A percentile compares a stretch with the other conserved stretches of the same genome.
Conservation (phyloP, 208 protist genomes). For the Herpetomonas samuelpessoai region DNA sequence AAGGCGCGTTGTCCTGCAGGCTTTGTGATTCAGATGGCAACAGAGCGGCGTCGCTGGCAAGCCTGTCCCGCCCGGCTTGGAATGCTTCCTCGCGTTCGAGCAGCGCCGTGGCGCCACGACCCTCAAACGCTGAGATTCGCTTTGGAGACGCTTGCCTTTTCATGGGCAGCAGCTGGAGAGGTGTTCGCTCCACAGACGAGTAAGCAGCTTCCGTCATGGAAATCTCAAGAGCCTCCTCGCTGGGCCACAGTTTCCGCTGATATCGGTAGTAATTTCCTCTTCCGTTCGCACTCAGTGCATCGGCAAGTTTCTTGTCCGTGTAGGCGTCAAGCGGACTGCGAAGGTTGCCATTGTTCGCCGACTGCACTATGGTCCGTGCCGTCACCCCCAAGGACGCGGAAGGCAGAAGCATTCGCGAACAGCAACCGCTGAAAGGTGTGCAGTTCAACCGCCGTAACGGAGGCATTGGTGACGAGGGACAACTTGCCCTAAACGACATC, state of each 20-base stretch:
- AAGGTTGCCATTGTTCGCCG: slow-evolving; percentile 24
- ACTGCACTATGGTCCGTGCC: slow-evolving; percentile 55
- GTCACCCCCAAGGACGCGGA: slow-evolving; percentile 5
- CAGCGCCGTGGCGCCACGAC: slow-evolving; percentile 36
- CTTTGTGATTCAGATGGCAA: too few relatives aligned
- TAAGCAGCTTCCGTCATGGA: slow-evolving; percentile 57
- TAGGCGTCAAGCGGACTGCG: slow-evolving; percentile 70
- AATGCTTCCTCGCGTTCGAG: slow-evolving; percentile 32
- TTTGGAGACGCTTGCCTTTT: slow-evolving; percentile 21
- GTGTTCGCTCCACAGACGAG: slow-evolving; percentile 62
- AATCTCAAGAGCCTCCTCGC: slow-evolving; percentile 57
- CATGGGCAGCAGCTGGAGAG: slow-evolving; percentile 44
- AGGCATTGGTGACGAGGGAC: too few relatives aligned
- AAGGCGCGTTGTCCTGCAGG: too few relatives aligned
- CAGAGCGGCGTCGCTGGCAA: too few relatives aligned
- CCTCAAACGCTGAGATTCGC: slow-evolving; percentile 39
- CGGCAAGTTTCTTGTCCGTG: slow-evolving; percentile 31
- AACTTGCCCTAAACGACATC: too few relatives aligned
- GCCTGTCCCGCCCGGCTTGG: too few relatives aligned
- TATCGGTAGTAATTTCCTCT: slow-evolving; percentile 82
- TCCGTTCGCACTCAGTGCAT: slow-evolving; percentile 45
- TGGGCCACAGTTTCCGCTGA: slow-evolving; percentile 78
- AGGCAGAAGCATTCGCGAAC: background rate
- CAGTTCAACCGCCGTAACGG: too few relatives aligned
- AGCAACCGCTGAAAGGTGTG: too few relatives aligned